Conservation (phyloP, 2,329 filamentous ascomycete species). For the Byssochlamys sp. region DNA sequence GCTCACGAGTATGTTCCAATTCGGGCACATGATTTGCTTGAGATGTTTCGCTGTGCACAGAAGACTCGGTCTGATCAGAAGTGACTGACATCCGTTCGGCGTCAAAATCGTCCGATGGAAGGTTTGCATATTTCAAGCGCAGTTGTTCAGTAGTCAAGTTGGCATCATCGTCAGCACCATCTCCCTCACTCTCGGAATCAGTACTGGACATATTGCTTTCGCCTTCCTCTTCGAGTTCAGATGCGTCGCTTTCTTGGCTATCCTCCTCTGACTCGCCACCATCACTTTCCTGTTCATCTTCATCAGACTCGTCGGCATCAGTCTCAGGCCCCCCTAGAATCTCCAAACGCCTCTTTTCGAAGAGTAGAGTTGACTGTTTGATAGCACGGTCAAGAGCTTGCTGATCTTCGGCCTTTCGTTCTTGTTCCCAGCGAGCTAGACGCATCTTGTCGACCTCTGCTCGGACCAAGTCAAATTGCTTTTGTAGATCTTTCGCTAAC, state of each 20-base stretch:
- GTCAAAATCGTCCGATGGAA: constrained; percentile 18
- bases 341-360: constrained; percentile 37
- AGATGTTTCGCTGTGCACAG: constrained; percentile 12
- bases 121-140: constrained; percentile 37
- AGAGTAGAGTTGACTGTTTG: constrained; percentile 42
- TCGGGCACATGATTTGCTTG: constrained; percentile 9
- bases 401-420: constrained; percentile 42
- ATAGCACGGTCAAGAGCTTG: constrained; percentile 45
- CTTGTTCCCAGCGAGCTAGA: constrained; percentile 50
- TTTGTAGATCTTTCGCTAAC: constrained; percentile 55
- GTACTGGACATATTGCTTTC: constrained; percentile 43
- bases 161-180: constrained; percentile 34
- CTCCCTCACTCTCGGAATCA: constrained; percentile 34
- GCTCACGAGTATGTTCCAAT: constrained; percentile 1
- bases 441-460: constrained; percentile 50
- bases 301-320: constrained; percentile 63
- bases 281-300: constrained; percentile 17
- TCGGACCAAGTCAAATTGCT: constrained; percentile 51
- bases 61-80: constrained; percentile 12
- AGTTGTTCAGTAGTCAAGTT: constrained; percentile 39
- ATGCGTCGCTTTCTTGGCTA: constrained; percentile 11
- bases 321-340: constrained; percentile 49
- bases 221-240: constrained; percentile 40
- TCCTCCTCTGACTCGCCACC: neutral
- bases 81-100: constrained; percentile 17